Conservation (phyloP, 805 yeast species). For the Teunomyces panamensis region DNA sequence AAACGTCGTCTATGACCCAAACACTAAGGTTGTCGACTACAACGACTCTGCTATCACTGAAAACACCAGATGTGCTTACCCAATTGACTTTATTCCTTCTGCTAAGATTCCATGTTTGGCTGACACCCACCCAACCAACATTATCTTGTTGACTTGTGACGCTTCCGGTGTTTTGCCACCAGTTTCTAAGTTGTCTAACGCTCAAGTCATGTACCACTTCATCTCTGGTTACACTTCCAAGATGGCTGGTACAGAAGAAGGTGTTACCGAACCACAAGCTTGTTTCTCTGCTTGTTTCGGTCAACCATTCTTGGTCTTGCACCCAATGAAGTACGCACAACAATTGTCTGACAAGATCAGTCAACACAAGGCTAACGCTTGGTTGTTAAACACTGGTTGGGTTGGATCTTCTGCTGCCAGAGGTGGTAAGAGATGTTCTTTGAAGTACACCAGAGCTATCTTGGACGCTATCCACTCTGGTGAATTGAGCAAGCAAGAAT, state of each 20-base stretch:
- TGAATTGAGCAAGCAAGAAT: conserved; percentile 72
- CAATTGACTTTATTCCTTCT: conserved; percentile 93
- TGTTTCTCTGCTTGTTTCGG: conserved; percentile 98
- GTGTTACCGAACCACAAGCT: conserved; percentile 97
- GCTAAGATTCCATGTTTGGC: conserved; percentile 95
- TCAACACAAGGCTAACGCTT: conserved; percentile 85
- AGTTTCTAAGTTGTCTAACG: conserved; percentile 86
- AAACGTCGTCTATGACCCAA: conserved; percentile 83
- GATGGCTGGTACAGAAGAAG: conserved; percentile 99
- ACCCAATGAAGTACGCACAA: conserved; percentile 97
- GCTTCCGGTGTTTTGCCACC: conserved; percentile 98
- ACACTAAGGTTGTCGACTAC: conserved; percentile 81
- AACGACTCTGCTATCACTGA: conserved; percentile 80
- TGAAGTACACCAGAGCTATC: conserved; percentile 96
- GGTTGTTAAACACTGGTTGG: conserved; percentile 99
- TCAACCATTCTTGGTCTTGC: conserved; percentile 96
- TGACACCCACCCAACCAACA: conserved; percentile 86
- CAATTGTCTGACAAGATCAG: conserved; percentile 92
- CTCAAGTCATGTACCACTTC: conserved; percentile 98
- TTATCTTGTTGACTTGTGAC: conserved; percentile 90
- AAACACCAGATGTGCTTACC: conserved; percentile 98
- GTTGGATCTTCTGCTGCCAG: conserved; percentile 87
- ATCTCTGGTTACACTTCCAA: conserved; percentile 98
- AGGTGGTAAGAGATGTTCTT: conserved; percentile 97
- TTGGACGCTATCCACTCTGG: conserved; percentile 94